phyloP scores from a whole-genome alignment of 176 grass and related monocot genomes.

The Ensete glaucum region DNA sequence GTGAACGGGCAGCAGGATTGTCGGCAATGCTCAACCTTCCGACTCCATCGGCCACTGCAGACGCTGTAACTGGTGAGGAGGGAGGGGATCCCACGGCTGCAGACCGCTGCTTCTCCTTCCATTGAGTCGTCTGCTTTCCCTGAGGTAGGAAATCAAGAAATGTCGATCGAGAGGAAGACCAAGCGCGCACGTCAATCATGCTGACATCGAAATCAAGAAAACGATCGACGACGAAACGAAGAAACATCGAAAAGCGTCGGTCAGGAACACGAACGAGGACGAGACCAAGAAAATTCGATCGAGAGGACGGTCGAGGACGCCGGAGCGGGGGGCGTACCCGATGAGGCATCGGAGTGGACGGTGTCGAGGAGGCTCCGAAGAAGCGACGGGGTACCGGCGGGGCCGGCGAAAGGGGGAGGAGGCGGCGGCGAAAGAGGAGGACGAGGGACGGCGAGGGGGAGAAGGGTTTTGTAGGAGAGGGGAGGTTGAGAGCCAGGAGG shows the following conservation, averaged over 20 bases:
- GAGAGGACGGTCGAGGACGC: background rate
- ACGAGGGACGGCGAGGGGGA: constrained; percentile 16
- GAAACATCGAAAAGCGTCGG: background rate
- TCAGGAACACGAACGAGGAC: background rate
- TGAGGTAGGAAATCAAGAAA: background rate
- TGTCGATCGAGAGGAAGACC: background rate
- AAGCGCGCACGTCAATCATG: background rate
- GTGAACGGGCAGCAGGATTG: background rate
- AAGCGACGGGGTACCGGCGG: background rate
- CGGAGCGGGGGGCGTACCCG: constrained; percentile 14
- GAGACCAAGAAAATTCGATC: background rate
- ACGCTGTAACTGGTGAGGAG: background rate
- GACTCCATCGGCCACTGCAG: background rate
- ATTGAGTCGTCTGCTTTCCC: constrained; percentile 24
- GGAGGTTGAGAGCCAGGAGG: background rate
- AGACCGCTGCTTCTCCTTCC: constrained; percentile 31
- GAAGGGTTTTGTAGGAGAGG: constrained; percentile 21
- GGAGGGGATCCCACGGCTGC: background rate
- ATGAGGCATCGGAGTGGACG: constrained; percentile 11
- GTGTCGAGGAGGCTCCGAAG: background rate
- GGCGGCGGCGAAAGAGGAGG: background rate
- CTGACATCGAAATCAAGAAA: background rate
- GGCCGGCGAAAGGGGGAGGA: constrained; percentile 24
- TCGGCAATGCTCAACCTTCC: constrained; percentile 27
- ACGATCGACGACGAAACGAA: background rate